Evolutionary conservation across 176 grass and related monocot species (phyloP).

Genomic region (Phyllostachys edulis): DNA sequence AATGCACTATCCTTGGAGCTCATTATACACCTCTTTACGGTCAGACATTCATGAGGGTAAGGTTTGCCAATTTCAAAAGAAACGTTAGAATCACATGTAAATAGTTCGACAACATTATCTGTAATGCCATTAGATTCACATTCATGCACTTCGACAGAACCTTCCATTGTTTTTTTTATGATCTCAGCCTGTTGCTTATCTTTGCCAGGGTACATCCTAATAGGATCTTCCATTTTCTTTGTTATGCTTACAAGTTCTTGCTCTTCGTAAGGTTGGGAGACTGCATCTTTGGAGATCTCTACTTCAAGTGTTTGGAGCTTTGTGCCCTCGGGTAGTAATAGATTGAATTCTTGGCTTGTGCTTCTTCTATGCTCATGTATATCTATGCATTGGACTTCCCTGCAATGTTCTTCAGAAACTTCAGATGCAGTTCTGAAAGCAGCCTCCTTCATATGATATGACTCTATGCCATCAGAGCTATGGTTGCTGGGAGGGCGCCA

Average conservation of each 20-base stretch:
- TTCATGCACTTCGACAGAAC: constrained; percentile 28
- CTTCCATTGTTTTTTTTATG: constrained; percentile 31
- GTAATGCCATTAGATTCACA: constrained; percentile 25
- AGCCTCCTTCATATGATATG: constrained; percentile 40
- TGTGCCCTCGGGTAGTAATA: constrained; percentile 45
- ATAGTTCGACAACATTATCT: constrained; percentile 41
- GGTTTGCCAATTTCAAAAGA: constrained; percentile 30
- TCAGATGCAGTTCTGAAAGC: constrained; percentile 39
- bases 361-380: constrained; percentile 52
- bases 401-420: constrained; percentile 75
- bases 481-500: constrained; percentile 49
- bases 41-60: constrained; percentile 34
- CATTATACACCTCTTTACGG: constrained; percentile 29
- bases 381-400: constrained; percentile 87
- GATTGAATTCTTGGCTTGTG: constrained; percentile 42
- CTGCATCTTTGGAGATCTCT: constrained; percentile 26
- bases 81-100: constrained; percentile 31
- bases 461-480: constrained; percentile 45
- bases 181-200: constrained; percentile 24
- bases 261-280: constrained; percentile 25
- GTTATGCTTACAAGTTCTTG: constrained; percentile 25
- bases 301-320: constrained; percentile 46
- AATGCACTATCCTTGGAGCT: constrained; percentile 45
- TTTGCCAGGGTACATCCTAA: constrained; percentile 20
- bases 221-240: constrained; percentile 41